Base-by-base conservation (phyloP, 1,284 basidiomycete species). In the Omphalotus olearius region DNA sequence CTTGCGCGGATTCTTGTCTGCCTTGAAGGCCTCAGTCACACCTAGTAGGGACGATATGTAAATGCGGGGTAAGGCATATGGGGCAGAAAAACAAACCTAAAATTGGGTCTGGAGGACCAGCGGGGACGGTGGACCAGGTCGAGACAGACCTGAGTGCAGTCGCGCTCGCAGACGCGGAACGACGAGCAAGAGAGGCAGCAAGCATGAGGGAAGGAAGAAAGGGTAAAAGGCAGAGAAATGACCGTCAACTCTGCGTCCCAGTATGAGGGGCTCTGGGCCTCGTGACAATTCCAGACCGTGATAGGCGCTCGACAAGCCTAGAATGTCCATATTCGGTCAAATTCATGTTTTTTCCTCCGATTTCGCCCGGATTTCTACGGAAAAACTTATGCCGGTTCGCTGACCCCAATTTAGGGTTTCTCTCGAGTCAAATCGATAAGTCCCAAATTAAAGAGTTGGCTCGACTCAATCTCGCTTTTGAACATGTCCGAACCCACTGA, bases 11-110 rank as follows among this genome's bases (percentile, higher is more conserved):
- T 90, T 83, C 61, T 85, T 85, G 81, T 97, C 93, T 51, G 90
- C 88, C 77, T 96, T 98, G 82, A 94, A 97, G 23, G 94, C 93
- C 71, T 97, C 94, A 38, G 89, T 88, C 54, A 97, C 85, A 60
- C 92, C 91, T 80, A 45, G 91, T 79, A 46, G 17, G 35, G 6
- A 33, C 48, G 38, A 38, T 47, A 46, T 46, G 60, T 48, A 56
- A 51, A 47, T 48, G 26, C 36, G 46, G 25, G 48, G 20, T 42
- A 23, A 26, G 44, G 45, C 18, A 47, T 17, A 42, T 28, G 43
- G 17, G 30, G 1, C 44, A 47, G 23, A 57, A 54, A 28, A 44
- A 72, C 79, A 51, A 60, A 92, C 93, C 93, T 51, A 97, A 86
- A 75, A 97, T 97, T 48, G 93, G 82, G 69, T 97, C 93, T 33